A percentile compares a stretch with the other conserved stretches of the same genome.
phyloP scores from a whole-genome alignment of 148 eudicot genomes.

The Euryodendron excelsum region DNA sequence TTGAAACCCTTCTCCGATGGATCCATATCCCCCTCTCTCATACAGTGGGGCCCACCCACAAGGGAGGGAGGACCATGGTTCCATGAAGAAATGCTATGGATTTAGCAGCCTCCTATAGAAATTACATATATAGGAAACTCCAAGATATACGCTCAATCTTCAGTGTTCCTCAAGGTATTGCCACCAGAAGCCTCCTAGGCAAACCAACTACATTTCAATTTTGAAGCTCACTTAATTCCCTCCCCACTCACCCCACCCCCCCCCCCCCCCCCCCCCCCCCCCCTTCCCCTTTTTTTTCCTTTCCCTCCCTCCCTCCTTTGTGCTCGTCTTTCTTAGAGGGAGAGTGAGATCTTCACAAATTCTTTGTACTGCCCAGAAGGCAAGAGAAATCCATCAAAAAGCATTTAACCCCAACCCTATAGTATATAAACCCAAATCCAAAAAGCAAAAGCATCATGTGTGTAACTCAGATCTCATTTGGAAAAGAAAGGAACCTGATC shows the following conservation, averaged over 20 bases:
- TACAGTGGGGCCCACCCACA: too few relatives aligned
- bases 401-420: not conserved
- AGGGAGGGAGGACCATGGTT: too few relatives aligned
- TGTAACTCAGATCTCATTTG: not conserved
- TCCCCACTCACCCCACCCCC: too few relatives aligned
- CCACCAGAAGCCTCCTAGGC: not conserved
- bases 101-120: not conserved
- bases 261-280: too few relatives aligned
- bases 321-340: not conserved
- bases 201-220: not conserved
- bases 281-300: too few relatives aligned
- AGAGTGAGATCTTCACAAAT: not conserved
- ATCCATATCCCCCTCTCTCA: too few relatives aligned
- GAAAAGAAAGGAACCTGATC: slow-evolving; percentile 62
- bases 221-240: not conserved
- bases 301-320: too few relatives aligned
- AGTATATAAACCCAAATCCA: not conserved
- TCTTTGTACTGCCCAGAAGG: not conserved
- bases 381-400: not conserved
- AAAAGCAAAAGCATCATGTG: not conserved
- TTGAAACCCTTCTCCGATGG: too few relatives aligned
- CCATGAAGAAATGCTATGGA: not conserved
- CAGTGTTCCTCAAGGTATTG: not conserved
- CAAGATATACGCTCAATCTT: not conserved
- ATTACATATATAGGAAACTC: not conserved